A percentile compares a stretch with the other conserved stretches of the same genome.
These are phyloP conservation scores for Talaromyces sp. DNA, from an alignment of 2,329 filamentous ascomycete genomes.

Conservation along the genomic window DNA sequence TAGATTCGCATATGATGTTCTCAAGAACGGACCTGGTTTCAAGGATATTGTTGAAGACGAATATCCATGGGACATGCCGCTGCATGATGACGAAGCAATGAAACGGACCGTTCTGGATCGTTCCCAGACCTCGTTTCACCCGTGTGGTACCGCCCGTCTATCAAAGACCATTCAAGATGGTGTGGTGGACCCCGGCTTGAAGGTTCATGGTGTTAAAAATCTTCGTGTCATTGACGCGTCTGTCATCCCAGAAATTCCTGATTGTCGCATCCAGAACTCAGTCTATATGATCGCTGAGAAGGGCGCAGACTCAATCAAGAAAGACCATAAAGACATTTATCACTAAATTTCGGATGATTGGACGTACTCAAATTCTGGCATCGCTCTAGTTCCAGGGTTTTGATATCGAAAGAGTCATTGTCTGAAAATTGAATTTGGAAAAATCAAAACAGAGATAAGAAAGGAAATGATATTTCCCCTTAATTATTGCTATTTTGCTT, in stretches of 20 bases:
- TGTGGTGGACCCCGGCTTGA: conserved; percentile 55
- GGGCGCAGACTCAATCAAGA: conserved; percentile 19
- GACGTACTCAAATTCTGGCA: no score
- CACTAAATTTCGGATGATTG: no score
- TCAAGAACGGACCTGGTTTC: conserved; percentile 60
- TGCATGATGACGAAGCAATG: conserved; percentile 60
- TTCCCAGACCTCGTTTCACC: conserved; percentile 57
- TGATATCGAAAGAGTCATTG: no score
- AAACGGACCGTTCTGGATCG: conserved; percentile 59
- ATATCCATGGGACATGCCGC: conserved; percentile 66
- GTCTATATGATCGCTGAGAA: conserved; percentile 65
- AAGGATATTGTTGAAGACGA: conserved; percentile 43
- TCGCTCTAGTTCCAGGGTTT: no score
- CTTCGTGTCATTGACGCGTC: conserved; percentile 61
- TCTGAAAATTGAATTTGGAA: no score
- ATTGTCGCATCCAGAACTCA: conserved; percentile 62
- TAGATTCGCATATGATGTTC: conserved; percentile 57
- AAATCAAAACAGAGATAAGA: no score
- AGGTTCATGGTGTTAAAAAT: conserved; percentile 57
- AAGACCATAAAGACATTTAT: conserved; percentile 3
- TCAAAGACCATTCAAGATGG: conserved; percentile 56
- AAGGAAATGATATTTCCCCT: no score
- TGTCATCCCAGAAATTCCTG: conserved; percentile 57
- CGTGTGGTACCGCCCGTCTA: conserved; percentile 59
- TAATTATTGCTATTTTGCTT: no score